phyloP scores from a whole-genome alignment of 1,139 yeast species.

The Saccharomyces hybrid region DNA sequence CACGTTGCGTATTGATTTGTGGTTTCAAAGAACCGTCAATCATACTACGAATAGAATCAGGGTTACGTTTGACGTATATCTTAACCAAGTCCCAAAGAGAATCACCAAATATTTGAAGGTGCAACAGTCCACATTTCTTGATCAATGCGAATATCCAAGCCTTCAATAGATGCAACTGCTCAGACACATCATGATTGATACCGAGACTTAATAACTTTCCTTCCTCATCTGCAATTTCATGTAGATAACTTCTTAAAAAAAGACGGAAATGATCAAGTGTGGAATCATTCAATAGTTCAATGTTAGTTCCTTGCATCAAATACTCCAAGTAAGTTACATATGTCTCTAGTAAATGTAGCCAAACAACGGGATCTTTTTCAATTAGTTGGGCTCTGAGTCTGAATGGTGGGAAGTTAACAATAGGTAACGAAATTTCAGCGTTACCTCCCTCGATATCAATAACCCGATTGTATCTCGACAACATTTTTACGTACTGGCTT shows the following conservation, averaged over 20 bases:
- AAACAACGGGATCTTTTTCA: conserved; percentile 75
- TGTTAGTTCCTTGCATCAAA: conserved; percentile 32
- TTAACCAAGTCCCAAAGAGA: conserved; percentile 55
- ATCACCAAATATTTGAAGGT: conserved; percentile 50
- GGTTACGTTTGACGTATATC: conserved; percentile 44
- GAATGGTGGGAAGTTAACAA: conserved; percentile 69
- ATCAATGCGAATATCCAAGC: conserved; percentile 47
- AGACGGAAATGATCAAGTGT: conserved; percentile 52
- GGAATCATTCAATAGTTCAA: conserved; percentile 40
- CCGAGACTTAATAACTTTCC: conserved; percentile 59
- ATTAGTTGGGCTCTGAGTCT: conserved; percentile 62
- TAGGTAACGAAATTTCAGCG: conserved; percentile 38
- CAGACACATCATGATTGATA: conserved; percentile 56
- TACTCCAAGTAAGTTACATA: conserved; percentile 48
- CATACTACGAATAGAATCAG: conserved; percentile 43
- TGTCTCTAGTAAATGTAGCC: conserved; percentile 63
- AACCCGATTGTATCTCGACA: conserved; percentile 7
- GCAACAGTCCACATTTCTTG: conserved; percentile 46
- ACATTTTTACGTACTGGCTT: neutral
- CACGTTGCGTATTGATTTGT: conserved; percentile 25
- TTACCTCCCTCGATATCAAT: conserved; percentile 24
- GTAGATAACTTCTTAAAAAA: conserved; percentile 49
- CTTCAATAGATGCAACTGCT: conserved; percentile 44
- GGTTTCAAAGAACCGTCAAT: conserved; percentile 40
- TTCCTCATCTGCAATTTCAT: conserved; percentile 54